Percentiles rank a stretch among this genome's conserved stretches.
Evolutionary conservation across 768 basidiomycete species (phyloP).

Genomic region (Cystoderma amianthinum): DNA sequence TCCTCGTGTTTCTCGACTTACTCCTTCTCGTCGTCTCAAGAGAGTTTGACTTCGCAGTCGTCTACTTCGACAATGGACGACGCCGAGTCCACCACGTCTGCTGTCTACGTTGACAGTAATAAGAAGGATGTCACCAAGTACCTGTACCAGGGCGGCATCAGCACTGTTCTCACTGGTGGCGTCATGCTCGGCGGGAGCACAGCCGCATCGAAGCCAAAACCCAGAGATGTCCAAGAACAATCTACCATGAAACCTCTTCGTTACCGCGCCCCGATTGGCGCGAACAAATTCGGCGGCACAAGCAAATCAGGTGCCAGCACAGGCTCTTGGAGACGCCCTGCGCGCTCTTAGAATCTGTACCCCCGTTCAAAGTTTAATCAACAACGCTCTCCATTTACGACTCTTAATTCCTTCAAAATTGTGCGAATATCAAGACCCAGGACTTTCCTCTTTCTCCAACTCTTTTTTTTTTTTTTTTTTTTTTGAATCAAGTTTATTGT

Average conservation of each 20-base stretch:
- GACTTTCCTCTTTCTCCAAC: too few species aligned
- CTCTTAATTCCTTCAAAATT: too few species aligned
- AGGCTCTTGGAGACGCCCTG: background rate
- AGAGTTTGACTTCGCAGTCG: constrained; percentile 24
- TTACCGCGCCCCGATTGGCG: constrained; percentile 1
- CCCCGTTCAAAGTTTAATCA: too few species aligned
- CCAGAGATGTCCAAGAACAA: too few species aligned
- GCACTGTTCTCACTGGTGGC: constrained; percentile 35
- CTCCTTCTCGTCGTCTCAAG: constrained; percentile 20
- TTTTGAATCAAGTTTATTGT: too few species aligned
- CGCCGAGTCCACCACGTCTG: background rate
- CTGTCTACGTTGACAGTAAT: constrained; percentile 15
- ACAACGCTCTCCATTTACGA: too few species aligned
- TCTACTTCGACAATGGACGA: constrained; percentile 14
- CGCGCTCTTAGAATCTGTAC: too few species aligned
- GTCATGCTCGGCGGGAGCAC: constrained; percentile 31
- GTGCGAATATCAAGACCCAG: too few species aligned
- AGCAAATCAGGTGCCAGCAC: background rate
- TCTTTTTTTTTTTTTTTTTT: too few species aligned
- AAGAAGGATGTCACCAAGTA: constrained; percentile 25
- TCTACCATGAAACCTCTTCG: background rate
- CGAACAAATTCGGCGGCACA: background rate
- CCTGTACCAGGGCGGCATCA: constrained; percentile 34
- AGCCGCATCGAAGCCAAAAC: constrained; percentile 4
- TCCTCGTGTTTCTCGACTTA: constrained; percentile 29